These are phyloP conservation scores for Tricholoma sp. DNA, from an alignment of 768 basidiomycete species.

Conservation along the genomic window DNA sequence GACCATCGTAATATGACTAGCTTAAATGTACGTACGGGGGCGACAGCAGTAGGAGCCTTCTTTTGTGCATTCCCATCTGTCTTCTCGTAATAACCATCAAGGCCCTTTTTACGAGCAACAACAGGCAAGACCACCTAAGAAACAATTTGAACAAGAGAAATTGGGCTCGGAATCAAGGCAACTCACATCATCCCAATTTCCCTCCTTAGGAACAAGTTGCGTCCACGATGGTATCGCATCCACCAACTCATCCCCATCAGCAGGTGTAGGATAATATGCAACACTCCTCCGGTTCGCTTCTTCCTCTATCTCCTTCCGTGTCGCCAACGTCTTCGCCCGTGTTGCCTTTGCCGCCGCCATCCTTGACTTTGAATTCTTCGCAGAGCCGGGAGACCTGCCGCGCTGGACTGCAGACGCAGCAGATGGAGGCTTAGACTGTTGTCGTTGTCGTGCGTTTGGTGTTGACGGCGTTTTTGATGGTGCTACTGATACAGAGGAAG, in stretches of 20 bases:
- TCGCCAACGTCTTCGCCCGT: constrained; percentile 36
- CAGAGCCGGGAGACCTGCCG: constrained; percentile 26
- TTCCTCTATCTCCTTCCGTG: constrained; percentile 34
- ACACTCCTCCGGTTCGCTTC: constrained; percentile 49
- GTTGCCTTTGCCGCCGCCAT: constrained; percentile 26
- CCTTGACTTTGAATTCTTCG: constrained; percentile 18
- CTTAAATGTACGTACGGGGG: constrained; percentile 46
- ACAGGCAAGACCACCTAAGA: constrained; percentile 76
- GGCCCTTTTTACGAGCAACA: constrained; percentile 77
- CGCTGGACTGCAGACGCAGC: constrained; percentile 23
- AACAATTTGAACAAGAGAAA: constrained; percentile 5
- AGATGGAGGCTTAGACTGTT: constrained; percentile 22
- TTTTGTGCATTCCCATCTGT: constrained; percentile 64
- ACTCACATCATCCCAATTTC: constrained; percentile 81
- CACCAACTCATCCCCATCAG: constrained; percentile 42
- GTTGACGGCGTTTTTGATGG: constrained; percentile 12
- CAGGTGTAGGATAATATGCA: constrained; percentile 64
- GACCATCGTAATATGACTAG: neutral
- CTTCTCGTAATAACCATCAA: constrained; percentile 65
- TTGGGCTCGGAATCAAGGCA: constrained; percentile 14
- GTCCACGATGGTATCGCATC: constrained; percentile 84
- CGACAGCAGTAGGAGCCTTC: constrained; percentile 35
- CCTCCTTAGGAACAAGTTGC: constrained; percentile 58
- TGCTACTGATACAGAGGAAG: constrained; percentile 20
- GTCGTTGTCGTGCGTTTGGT: constrained; percentile 22